Evolutionary conservation across 306 rosid genomes (phyloP).

Genomic region (Biancaea sappan): DNA sequence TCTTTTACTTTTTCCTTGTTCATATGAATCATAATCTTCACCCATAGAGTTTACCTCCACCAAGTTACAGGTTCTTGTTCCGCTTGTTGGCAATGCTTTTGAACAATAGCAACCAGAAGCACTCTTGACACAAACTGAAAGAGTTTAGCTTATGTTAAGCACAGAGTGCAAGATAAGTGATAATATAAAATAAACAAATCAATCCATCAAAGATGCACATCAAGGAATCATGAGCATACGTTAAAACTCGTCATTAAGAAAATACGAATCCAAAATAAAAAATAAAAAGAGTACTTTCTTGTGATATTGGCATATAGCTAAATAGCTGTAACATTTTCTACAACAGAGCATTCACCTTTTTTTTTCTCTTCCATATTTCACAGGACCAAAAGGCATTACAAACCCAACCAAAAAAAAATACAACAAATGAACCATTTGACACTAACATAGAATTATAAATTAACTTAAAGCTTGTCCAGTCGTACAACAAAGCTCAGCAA

Average conservation of each 20-base stretch:
- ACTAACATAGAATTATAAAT: not conserved
- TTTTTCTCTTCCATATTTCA: not conserved
- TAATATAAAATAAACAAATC: not conserved
- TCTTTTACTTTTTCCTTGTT: slow-evolving; percentile 39
- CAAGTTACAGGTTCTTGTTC: slow-evolving; percentile 26
- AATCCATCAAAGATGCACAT: not conserved
- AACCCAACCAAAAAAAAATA: not conserved
- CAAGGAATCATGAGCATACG: not conserved
- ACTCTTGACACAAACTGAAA: slow-evolving; percentile 18
- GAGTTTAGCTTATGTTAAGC: not conserved
- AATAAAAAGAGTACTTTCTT: too few relatives aligned
- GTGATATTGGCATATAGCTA: not conserved
- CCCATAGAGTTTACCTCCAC: slow-evolving; percentile 48
- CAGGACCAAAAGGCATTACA: not conserved
- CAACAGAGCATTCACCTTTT: not conserved
- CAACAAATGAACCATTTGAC: not conserved
- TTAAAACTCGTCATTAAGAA: not conserved
- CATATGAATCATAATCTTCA: slow-evolving; percentile 34
- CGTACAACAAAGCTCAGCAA: not conserved
- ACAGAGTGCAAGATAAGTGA: not conserved
- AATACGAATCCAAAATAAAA: not conserved
- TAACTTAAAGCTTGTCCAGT: not conserved
- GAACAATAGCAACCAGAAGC: slow-evolving; percentile 57
- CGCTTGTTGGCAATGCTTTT: slow-evolving; percentile 48
- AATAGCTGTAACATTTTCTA: not conserved